Conservation (phyloP, 345 rosid genomes). For the Excoecaria agallocha region DNA sequence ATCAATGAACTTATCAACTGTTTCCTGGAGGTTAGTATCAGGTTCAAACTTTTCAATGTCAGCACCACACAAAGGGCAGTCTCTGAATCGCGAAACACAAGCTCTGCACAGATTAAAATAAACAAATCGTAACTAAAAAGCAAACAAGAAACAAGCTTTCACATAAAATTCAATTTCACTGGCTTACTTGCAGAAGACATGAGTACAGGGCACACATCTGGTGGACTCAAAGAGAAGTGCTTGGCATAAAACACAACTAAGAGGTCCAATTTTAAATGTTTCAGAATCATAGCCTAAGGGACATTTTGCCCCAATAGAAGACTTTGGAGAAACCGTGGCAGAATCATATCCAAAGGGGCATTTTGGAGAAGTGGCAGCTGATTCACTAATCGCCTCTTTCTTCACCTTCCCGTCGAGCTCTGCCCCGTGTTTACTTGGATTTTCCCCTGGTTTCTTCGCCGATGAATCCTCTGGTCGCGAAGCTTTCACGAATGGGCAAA, state of each 20-base stretch:
- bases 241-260: slow-evolving; percentile 88
- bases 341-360: slow-evolving; percentile 44
- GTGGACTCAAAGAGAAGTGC: slow-evolving; percentile 72
- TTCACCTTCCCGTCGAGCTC: slow-evolving; percentile 29
- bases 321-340: slow-evolving; percentile 8
- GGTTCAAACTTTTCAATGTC: slow-evolving; percentile 78
- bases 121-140: neutral
- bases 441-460: slow-evolving; percentile 26
- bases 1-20: slow-evolving; percentile 82
- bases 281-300: slow-evolving; percentile 92
- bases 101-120: slow-evolving; percentile 35
- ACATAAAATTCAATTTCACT: neutral
- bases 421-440: slow-evolving; percentile 28
- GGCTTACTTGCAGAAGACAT: slow-evolving; percentile 83
- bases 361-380: slow-evolving; percentile 55
- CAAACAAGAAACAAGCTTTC: neutral
- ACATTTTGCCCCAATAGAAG: slow-evolving; percentile 57
- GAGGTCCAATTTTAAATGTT: slow-evolving; percentile 90
- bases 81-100: slow-evolving; percentile 74
- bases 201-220: slow-evolving; percentile 91
- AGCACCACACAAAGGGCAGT: slow-evolving; percentile 96
- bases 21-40: slow-evolving; percentile 66
- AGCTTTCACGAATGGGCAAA: slow-evolving; percentile 75
- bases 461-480: slow-evolving; percentile 60
- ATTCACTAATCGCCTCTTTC: slow-evolving; percentile 35